Evolutionary conservation across 129 eudicot genomes (phyloP), one percentile per base, ranked within the genome.

Genomic region (Mikania micrantha): DNA sequence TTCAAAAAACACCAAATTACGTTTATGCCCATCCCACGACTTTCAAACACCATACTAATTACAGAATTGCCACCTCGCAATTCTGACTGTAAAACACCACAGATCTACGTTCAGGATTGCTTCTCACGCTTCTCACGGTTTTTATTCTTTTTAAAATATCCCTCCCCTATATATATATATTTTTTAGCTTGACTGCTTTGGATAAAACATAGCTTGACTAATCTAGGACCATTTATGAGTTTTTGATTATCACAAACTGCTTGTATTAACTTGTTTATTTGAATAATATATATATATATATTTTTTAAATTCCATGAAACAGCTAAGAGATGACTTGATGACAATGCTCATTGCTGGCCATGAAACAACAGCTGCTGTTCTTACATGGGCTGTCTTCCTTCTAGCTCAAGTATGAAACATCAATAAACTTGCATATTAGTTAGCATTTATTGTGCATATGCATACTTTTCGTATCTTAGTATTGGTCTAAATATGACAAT

Each of bases 271-370:
- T 35, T 31, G 13, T 34, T 59, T 2, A 15, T 21, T n/a, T 29
- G 2, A n/a, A 48, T 52, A 31, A 7, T n/a, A n/a, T 15, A n/a
- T n/a, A n/a, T n/a, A n/a, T n/a, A n/a, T n/a, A n/a, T n/a, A n/a
- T 17, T 60, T 50, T 25, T 42, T 9, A 27, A 19, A 11, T 34
- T 39, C 32, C 42, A 28, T 77, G 69, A 17, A 72, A 69, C 83
- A 94, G 99, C 87, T 94, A 36, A 81, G 99, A 74, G 99, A 94
- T 74, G 99, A 94, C 79, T 66, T 94, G 72, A 94, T 94, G 99
- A 94, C 99, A 0, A 94, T 94, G 99, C 95, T 94, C 60, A 94
- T 94, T 77, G 97, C 97, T 73, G 99, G 99, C 69, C 99, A 94
- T 70, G 99, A 94, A 85, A 94, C 99, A 59, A 94, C 99, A 4